These are phyloP conservation scores for Exophiala xenobiotica DNA, from an alignment of 2,329 filamentous ascomycete species.

Conservation along the genomic window DNA sequence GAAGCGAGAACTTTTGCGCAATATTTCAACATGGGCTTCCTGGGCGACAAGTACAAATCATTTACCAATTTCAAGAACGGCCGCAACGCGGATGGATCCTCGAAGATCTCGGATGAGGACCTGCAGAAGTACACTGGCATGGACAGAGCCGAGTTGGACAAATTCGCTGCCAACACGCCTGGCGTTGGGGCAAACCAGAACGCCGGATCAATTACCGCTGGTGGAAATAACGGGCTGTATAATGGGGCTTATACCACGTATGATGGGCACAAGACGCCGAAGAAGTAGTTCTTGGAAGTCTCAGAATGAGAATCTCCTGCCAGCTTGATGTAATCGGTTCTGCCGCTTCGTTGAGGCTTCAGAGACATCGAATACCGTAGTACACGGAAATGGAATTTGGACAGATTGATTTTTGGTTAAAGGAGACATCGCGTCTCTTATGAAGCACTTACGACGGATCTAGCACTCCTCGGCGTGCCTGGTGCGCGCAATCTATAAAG, in stretches of 20 bases:
- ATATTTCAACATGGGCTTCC: constrained; percentile 11
- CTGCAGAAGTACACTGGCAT: constrained; percentile 20
- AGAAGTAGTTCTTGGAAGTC: not conserved
- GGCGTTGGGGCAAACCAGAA: constrained; percentile 19
- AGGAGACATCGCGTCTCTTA: too few relatives aligned
- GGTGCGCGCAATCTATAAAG: too few relatives aligned
- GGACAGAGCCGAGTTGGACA: constrained; percentile 11
- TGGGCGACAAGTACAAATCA: constrained; percentile 19
- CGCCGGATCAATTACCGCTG: constrained; percentile 14
- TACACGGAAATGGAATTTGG: too few relatives aligned
- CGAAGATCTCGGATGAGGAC: constrained; percentile 16
- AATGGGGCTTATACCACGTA: not conserved
- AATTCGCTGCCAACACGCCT: constrained; percentile 16
- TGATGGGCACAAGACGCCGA: not conserved
- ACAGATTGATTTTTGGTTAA: too few relatives aligned
- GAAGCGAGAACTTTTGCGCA: too few relatives aligned
- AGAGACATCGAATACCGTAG: too few relatives aligned
- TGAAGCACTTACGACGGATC: too few relatives aligned
- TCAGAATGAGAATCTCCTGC: not conserved
- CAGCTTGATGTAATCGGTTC: too few relatives aligned
- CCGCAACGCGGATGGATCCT: constrained; percentile 13
- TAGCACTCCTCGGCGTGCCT: too few relatives aligned
- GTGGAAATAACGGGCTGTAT: constrained; percentile 13
- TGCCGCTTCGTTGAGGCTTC: too few relatives aligned
- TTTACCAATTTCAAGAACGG: constrained; percentile 15